A percentile compares a stretch with the other conserved stretches of the same genome.
Evolutionary conservation across 768 basidiomycete species (phyloP).

Genomic region (Suillus fuscotomentosus): DNA sequence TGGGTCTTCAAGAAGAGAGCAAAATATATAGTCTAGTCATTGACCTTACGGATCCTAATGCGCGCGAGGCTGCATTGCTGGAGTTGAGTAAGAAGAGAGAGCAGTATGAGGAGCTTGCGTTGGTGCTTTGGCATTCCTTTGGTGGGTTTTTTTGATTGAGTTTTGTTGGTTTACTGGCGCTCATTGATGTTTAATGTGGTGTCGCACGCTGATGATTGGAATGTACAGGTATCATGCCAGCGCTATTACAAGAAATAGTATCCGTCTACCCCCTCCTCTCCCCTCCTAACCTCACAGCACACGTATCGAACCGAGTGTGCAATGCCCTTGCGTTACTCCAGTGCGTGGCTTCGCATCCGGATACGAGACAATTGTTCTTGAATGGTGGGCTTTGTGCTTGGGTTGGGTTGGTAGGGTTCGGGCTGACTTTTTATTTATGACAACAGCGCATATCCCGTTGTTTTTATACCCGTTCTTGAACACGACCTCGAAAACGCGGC

Average conservation of each 20-base stretch:
- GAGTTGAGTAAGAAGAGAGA: conserved; percentile 99
- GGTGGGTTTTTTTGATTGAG: conserved; percentile 47
- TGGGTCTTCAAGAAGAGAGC: conserved; percentile 58
- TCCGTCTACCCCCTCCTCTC: conserved; percentile 96
- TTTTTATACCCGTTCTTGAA: conserved; percentile 97
- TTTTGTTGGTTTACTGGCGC: neutral
- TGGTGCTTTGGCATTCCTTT: conserved; percentile 98
- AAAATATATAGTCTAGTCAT: conserved; percentile 93
- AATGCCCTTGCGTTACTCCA: conserved; percentile 97
- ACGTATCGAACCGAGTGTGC: conserved; percentile 97
- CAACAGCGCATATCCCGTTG: conserved; percentile 91
- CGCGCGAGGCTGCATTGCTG: conserved; percentile 87
- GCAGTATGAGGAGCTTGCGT: conserved; percentile 97
- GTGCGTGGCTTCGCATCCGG: conserved; percentile 96
- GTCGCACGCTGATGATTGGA: neutral
- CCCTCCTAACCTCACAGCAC: conserved; percentile 94
- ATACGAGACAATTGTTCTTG: conserved; percentile 92
- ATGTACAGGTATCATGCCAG: conserved; percentile 89
- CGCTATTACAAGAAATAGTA: conserved; percentile 95
- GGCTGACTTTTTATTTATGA: conserved; percentile 1
- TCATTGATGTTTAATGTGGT: neutral
- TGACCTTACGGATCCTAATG: conserved; percentile 76
- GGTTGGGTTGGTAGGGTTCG: neutral
- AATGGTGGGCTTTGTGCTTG: conserved; percentile 57
- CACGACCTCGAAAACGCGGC: conserved; percentile 98